These are phyloP conservation scores for Cordyceps fumosorosea DNA, from an alignment of 2,329 filamentous ascomycete genomes.

Conservation along the genomic window DNA sequence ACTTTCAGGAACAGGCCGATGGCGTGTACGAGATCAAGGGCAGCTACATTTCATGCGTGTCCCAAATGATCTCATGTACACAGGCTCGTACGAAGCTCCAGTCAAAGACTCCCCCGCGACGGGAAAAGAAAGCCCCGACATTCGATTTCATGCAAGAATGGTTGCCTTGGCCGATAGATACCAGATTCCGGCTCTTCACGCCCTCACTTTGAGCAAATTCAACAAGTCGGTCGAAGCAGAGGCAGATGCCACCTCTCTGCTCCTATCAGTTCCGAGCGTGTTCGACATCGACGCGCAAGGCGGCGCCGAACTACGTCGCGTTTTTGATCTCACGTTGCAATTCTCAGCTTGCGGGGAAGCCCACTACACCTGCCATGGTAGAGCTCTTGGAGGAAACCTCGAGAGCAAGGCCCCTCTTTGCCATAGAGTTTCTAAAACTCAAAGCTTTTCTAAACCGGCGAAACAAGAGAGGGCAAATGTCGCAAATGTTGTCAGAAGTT, in stretches of 20 bases:
- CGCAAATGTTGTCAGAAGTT: too few relatives aligned
- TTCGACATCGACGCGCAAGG: neutral
- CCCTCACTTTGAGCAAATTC: neutral
- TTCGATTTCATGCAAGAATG: neutral
- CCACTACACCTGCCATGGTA: too few relatives aligned
- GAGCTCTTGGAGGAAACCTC: neutral
- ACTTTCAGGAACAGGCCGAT: accelerated
- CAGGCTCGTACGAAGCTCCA: neutral
- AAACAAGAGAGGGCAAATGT: too few relatives aligned
- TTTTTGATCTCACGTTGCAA: neutral
- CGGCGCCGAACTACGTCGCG: neutral
- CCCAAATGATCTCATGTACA: neutral
- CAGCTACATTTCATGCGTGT: neutral
- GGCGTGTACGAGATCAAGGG: neutral
- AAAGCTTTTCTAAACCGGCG: neutral
- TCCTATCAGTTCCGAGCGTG: neutral
- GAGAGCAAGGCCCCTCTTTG: neutral
- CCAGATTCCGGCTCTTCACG: neutral
- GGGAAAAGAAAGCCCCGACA: neutral
- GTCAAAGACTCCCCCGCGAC: too few relatives aligned
- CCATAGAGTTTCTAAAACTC: neutral
- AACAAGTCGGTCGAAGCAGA: neutral
- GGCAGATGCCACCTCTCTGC: neutral
- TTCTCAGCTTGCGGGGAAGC: neutral
- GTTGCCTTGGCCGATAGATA: neutral